Base-by-base conservation (phyloP, 83 land plant species). In the Picea abies region DNA sequence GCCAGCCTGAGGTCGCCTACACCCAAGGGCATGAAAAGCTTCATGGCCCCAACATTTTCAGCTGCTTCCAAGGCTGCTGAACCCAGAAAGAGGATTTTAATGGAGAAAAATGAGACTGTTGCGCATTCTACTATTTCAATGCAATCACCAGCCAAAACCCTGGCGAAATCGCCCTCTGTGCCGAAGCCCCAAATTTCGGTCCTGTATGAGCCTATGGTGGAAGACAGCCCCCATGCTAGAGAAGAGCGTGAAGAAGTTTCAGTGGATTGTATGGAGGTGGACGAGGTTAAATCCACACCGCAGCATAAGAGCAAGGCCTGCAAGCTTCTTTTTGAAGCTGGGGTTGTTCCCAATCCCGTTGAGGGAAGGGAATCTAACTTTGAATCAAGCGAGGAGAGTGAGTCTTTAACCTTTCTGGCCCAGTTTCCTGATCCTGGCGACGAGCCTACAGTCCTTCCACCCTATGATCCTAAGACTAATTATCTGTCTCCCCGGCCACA, bases 1-100 rank as follows among this genome's bases (percentile, higher is more conserved):
- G 49, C 75, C 37, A 19, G 22, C 9, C 56, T 41, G 20, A 73
- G 47, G 56, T 37, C 8, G 14, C 66, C 83, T 16, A 17, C 85
- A 5, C 80, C 90, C 23, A 85, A 83, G 78, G 84, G 82, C 1
- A 52, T 84, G n/a, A 91, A 91, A 82, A 84, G 81, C 60, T 91
- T 91, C 87, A 91, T 91, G 93, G 83, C 90, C 58, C 93, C 93
- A 0, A 91, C 93, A 5, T 87, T 91, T 69, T 91, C 93, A 1
- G 93, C 93, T 0, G 86, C 87, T 44, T 91, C 90, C 16, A 91
- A 91, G 86, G 37, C 78, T 4, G 81, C 88, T 2, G 84, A 89
- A 2, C 87, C 93, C 8, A 87, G 82, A 66, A 89, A 83, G 91
- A 91, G 83, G 82, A 29, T 86, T 1, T 78, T 91, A 68, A 73